Evolutionary conservation across 805 yeast species (phyloP).

Genomic region (Wickerhamiella spandovensis): DNA sequence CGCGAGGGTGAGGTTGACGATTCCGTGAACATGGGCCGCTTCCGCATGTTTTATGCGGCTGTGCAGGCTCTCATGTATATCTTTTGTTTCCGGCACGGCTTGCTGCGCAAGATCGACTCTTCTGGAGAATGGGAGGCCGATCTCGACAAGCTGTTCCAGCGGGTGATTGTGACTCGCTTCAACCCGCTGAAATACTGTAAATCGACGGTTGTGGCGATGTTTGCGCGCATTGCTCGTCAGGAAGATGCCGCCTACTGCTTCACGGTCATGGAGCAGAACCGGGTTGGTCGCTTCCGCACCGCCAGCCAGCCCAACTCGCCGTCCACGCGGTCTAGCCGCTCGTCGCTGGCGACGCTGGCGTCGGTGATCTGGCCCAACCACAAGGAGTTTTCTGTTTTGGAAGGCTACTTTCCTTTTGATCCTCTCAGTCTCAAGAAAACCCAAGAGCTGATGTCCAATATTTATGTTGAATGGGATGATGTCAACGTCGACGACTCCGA

Average conservation of each 20-base stretch:
- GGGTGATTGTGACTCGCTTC: slow-evolving; percentile 73
- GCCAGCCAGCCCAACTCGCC: slow-evolving; percentile 3
- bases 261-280: slow-evolving; percentile 82
- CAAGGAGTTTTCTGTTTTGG: slow-evolving; percentile 77
- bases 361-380: slow-evolving; percentile 37
- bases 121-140: slow-evolving; percentile 27
- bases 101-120: slow-evolving; percentile 32
- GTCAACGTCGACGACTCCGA: slow-evolving; percentile 42
- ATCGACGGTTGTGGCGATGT: slow-evolving; percentile 83
- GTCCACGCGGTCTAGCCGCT: slow-evolving; percentile 3
- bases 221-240: slow-evolving; percentile 83
- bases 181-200: slow-evolving; percentile 90
- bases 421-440: slow-evolving; percentile 64
- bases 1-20: slow-evolving; percentile 71
- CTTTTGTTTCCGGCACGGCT: slow-evolving; percentile 72
- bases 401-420: slow-evolving; percentile 94
- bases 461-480: slow-evolving; percentile 74
- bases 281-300: slow-evolving; percentile 45
- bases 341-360: slow-evolving; percentile 25
- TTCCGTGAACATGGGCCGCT: slow-evolving; percentile 75
- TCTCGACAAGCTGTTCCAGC: slow-evolving; percentile 74
- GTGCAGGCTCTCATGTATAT: slow-evolving; percentile 84
- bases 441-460: slow-evolving; percentile 38
- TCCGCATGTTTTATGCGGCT: slow-evolving; percentile 78
- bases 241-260: slow-evolving; percentile 87